These are phyloP conservation scores for Cutaneotrichosporon cyanovorans DNA, from an alignment of 1,284 basidiomycete genomes.

Conservation along the genomic window DNA sequence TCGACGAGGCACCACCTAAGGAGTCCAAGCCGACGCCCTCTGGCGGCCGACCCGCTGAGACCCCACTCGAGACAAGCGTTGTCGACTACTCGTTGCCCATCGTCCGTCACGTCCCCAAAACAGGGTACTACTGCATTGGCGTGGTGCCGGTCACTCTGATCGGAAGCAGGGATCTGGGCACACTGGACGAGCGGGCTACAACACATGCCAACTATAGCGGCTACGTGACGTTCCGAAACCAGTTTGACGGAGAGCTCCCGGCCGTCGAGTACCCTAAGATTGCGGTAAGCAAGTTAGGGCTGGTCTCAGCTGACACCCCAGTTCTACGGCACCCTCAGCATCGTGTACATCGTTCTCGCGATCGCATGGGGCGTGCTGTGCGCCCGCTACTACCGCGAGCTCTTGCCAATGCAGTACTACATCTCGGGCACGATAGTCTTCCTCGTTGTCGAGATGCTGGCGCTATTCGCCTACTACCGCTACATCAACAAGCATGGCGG, in stretches of 20 bases:
- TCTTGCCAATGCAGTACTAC: constrained; percentile 72
- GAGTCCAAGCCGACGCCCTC: neutral
- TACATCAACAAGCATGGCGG: constrained; percentile 84
- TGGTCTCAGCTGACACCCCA: constrained; percentile 37
- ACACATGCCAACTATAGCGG: constrained; percentile 77
- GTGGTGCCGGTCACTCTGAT: constrained; percentile 73
- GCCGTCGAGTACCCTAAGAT: constrained; percentile 98
- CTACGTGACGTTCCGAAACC: constrained; percentile 76
- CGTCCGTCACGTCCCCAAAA: constrained; percentile 74
- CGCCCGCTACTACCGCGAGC: constrained; percentile 69
- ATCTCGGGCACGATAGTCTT: constrained; percentile 84
- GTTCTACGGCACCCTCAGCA: constrained; percentile 82
- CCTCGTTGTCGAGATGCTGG: constrained; percentile 87
- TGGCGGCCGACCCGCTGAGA: neutral
- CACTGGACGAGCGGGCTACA: constrained; percentile 26
- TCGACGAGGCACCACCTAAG: neutral
- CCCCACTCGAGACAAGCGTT: no score
- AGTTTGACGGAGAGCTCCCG: constrained; percentile 78
- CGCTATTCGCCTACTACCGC: constrained; percentile 55
- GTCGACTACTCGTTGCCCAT: constrained; percentile 31
- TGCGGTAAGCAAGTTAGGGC: constrained; percentile 55
- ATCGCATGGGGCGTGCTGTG: constrained; percentile 77
- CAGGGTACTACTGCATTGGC: constrained; percentile 94
- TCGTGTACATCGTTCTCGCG: constrained; percentile 65
- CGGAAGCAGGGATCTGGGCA: constrained; percentile 11